A percentile compares a stretch with the other conserved stretches of the same genome.
These are phyloP conservation scores for Penicillium crystallinum DNA, from an alignment of 495 filamentous ascomycete genomes.

Conservation along the genomic window DNA sequence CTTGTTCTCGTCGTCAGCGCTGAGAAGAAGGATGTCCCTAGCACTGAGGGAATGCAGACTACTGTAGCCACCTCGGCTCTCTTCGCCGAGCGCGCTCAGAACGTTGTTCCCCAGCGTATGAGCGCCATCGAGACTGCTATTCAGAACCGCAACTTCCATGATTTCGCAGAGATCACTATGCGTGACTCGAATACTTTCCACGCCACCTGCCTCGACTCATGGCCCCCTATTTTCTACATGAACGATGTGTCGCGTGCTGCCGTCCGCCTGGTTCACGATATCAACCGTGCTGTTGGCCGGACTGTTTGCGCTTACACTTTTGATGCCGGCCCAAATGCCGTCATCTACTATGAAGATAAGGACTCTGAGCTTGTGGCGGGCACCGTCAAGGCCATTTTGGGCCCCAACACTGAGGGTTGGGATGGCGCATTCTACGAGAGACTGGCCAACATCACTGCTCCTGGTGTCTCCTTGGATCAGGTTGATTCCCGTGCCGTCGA, in stretches of 20 bases:
- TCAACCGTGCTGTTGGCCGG: constrained; percentile 71
- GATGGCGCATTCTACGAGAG: constrained; percentile 46
- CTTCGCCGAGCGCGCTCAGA: constrained; percentile 64
- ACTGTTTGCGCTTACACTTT: constrained; percentile 91
- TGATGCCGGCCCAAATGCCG: constrained; percentile 94
- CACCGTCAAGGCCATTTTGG: constrained; percentile 54
- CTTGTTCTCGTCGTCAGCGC: constrained; percentile 84
- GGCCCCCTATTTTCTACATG: constrained; percentile 96
- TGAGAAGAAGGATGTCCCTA: constrained; percentile 89
- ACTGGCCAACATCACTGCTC: constrained; percentile 42
- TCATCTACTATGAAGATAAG: constrained; percentile 87
- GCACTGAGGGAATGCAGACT: constrained; percentile 92
- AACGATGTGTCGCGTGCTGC: constrained; percentile 86
- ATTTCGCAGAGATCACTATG: constrained; percentile 91
- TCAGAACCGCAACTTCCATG: constrained; percentile 65
- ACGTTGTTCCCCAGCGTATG: constrained; percentile 82
- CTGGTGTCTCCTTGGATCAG: constrained; percentile 42
- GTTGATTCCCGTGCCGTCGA: constrained; percentile 53
- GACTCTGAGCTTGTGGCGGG: constrained; percentile 66
- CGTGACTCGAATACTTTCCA: constrained; percentile 96
- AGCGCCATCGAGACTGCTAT: constrained; percentile 81
- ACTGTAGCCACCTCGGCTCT: constrained; percentile 83
- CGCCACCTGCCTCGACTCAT: constrained; percentile 87
- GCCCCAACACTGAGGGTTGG: constrained; percentile 55
- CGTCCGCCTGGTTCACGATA: constrained; percentile 78